Evolutionary conservation across 768 basidiomycete species (phyloP), one percentile per base, ranked within the genome.

Genomic region (Ramaria sp.): DNA sequence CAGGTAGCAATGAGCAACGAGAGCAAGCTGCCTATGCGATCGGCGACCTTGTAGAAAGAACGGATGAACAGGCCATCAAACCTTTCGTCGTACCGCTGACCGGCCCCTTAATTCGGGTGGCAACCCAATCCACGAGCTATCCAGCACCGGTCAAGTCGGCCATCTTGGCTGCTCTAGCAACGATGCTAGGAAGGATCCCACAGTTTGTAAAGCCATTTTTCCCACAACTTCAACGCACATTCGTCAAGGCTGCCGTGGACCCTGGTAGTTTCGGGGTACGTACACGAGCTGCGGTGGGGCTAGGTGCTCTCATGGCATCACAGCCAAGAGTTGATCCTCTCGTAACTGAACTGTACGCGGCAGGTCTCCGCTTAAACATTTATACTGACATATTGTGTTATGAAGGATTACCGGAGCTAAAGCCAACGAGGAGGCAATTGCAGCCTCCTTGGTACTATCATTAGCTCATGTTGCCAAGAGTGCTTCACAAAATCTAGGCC

Each of bases 21-120:
- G 96, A 98, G 67, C 86, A 95, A 60, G 94, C 95, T 0, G 92
- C 95, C 0, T 91, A 91, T 61, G 93, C 90, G 27, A 94, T 98
- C 57, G 88, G 90, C n/a, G 95, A 97, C 61, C 79, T 99, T 36
- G 90, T 97, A 32, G 85, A 93, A 65, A 78, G 82, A 27, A 96
- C 94, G 0, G 78, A 85, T n/a, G 81, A 83, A 63, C 68, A 67
- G 16, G 82, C 92, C 0, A 88, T 98, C 77, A 96, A 95, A 67
- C 88, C 93, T 0, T 97, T 87, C 69, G 92, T 95, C 58, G 92
- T 96, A 15, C 87, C 90, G 18, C 89, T 96, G 64, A 96, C 93
- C 3, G 93, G 94, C 8, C 93, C 93, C 7, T 83, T 97, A 59
- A 97, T 96, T 63, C 85, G 93, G 62, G 91, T 95, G 41, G 91